Percentiles rank a stretch among this genome's conserved stretches.
Evolutionary conservation across 768 basidiomycete genomes (phyloP).

Genomic region (Boletus coccyginus): DNA sequence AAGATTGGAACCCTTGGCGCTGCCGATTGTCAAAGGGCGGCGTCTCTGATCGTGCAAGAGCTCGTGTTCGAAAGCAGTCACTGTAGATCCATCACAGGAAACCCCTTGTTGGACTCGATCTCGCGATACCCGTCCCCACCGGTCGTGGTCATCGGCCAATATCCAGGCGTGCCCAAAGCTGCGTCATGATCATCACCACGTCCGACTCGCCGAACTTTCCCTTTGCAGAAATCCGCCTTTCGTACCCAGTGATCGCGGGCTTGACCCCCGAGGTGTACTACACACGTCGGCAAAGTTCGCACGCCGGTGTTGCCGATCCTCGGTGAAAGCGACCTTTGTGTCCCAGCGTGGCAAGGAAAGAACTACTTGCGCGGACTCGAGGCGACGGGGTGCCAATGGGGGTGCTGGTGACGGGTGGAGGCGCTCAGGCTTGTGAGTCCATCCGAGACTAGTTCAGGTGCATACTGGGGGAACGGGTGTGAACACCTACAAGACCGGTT

Average conservation of each 20-base stretch:
- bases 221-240: slow-evolving; percentile 37
- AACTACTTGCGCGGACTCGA: slow-evolving; percentile 52
- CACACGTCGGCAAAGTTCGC: slow-evolving; percentile 41
- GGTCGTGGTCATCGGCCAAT: slow-evolving; percentile 53
- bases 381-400: slow-evolving; percentile 20
- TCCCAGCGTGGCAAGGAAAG: slow-evolving; percentile 53
- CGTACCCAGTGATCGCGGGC: slow-evolving; percentile 18
- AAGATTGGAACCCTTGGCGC: slow-evolving; percentile 45
- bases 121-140: background rate
- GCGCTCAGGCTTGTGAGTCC: slow-evolving; percentile 38
- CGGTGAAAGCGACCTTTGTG: slow-evolving; percentile 56
- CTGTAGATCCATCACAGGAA: slow-evolving; percentile 36
- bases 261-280: slow-evolving; percentile 33
- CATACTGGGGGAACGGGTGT: too few relatives aligned
- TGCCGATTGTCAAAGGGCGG: slow-evolving; percentile 50
- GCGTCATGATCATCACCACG: slow-evolving; percentile 52
- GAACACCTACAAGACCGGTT: too few relatives aligned
- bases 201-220: slow-evolving; percentile 66
- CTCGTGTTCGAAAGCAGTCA: slow-evolving; percentile 62
- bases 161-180: slow-evolving; percentile 54
- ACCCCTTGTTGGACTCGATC: slow-evolving; percentile 20
- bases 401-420: slow-evolving; percentile 50
- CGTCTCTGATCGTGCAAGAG: slow-evolving; percentile 46
- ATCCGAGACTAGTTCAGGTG: slow-evolving; percentile 44
- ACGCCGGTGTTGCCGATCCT: slow-evolving; percentile 53